These are phyloP conservation scores for Byssothecium circinans DNA, from an alignment of 2,329 filamentous ascomycete species.

Conservation along the genomic window DNA sequence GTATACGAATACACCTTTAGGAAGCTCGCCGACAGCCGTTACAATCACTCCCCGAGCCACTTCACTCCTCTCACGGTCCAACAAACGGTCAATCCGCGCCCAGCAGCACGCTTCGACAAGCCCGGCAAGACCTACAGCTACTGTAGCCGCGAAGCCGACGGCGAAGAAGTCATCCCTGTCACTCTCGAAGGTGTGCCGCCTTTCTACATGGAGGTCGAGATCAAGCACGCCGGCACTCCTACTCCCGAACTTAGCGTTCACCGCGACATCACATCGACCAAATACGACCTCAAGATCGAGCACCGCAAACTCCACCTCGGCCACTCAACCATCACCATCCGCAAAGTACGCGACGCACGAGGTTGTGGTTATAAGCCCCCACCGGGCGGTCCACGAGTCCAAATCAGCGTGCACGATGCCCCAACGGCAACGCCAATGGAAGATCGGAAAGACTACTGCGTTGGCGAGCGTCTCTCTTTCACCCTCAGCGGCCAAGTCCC, in stretches of 20 bases:
- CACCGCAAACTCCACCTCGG: conserved; percentile 82
- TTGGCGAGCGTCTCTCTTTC: conserved; percentile 92
- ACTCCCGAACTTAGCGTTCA: conserved; percentile 81
- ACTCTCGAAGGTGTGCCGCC: conserved; percentile 80
- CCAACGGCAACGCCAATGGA: conserved; percentile 89
- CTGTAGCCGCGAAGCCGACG: conserved; percentile 79
- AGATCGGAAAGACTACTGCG: conserved; percentile 83
- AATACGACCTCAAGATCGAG: conserved; percentile 80
- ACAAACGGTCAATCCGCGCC: conserved; percentile 82
- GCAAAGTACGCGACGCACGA: conserved; percentile 82
- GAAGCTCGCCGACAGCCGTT: conserved; percentile 81
- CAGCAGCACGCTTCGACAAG: conserved; percentile 77
- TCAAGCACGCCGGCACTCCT: conserved; percentile 84
- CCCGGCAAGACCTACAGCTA: conserved; percentile 95
- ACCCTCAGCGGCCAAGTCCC: conserved; percentile 87
- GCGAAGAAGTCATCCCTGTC: conserved; percentile 86
- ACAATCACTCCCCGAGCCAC: conserved; percentile 70
- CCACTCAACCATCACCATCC: conserved; percentile 85
- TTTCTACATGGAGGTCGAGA: conserved; percentile 87
- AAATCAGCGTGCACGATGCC: conserved; percentile 90
- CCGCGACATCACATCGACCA: conserved; percentile 73
- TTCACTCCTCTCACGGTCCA: conserved; percentile 70
- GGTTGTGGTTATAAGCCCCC: conserved; percentile 78
- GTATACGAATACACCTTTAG: conserved; percentile 84
- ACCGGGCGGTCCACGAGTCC: conserved; percentile 71